Conservation (phyloP, 225 moss, liverwort and hornwort genomes). For the Straminergon stramineum region DNA sequence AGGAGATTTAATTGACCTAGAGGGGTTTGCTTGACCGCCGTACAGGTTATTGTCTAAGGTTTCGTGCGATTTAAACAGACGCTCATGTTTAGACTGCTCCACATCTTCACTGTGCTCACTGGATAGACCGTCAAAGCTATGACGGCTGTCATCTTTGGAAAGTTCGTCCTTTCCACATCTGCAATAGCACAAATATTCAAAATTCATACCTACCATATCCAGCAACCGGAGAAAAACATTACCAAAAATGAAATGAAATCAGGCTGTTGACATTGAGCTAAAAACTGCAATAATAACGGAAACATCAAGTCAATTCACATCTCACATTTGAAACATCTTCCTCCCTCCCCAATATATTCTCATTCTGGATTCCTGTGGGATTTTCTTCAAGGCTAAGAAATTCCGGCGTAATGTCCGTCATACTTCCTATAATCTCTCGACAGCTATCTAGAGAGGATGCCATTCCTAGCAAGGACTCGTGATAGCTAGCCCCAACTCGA, state of each 20-base stretch:
- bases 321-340: not conserved
- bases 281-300: not conserved
- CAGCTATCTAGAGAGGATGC: not conserved
- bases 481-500: not conserved
- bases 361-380: not conserved
- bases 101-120: conserved; percentile 5
- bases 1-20: not conserved
- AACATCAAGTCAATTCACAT: not conserved
- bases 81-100: conserved; percentile 24
- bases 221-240: not conserved
- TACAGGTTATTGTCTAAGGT: not conserved
- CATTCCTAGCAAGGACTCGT: not conserved
- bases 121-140: conserved; percentile 4
- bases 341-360: not conserved
- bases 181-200: conserved; percentile 4
- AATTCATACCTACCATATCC: not conserved
- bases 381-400: not conserved
- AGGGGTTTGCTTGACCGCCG: not conserved
- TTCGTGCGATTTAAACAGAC: conserved; percentile 25
- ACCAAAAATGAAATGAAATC: not conserved
- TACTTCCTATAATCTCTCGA: not conserved
- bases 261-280: not conserved
- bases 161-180: conserved; percentile 18
- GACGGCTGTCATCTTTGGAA: not conserved
- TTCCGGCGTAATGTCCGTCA: not conserved